A percentile compares a stretch with the other conserved stretches of the same genome.
phyloP scores from a whole-genome alignment of 257 asterid species.

The Nemophila menziesii region DNA sequence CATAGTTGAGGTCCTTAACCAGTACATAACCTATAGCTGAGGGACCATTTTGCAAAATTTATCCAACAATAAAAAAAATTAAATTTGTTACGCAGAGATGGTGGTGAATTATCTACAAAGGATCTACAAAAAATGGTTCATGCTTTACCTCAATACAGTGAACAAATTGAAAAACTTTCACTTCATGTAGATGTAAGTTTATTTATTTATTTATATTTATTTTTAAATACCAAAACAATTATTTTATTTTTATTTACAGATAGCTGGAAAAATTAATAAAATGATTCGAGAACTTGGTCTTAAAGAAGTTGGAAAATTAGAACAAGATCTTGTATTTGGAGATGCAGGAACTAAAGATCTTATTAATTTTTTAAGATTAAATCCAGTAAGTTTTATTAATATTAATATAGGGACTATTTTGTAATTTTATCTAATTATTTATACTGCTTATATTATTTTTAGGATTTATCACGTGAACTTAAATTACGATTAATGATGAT shows the following conservation, averaged over 20 bases:
- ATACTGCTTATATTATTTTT: conserved; percentile 18
- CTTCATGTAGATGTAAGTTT: conserved; percentile 98
- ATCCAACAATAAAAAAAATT: too few relatives aligned
- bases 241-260: conserved; percentile 29
- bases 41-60: too few relatives aligned
- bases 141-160: conserved; percentile 98
- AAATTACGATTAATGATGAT: conserved; percentile 93
- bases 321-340: conserved; percentile 97
- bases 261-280: conserved; percentile 82
- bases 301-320: conserved; percentile 87
- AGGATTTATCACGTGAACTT: conserved; percentile 81
- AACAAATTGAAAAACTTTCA: conserved; percentile 97
- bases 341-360: conserved; percentile 94
- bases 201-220: too few relatives aligned
- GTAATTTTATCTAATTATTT: neutral
- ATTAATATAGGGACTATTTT: too few relatives aligned
- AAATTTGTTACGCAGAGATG: too few relatives aligned
- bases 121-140: conserved; percentile 99
- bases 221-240: neutral
- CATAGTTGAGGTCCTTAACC: too few relatives aligned
- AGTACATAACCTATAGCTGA: too few relatives aligned
- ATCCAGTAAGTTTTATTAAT: conserved; percentile 42
- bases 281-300: conserved; percentile 71
- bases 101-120: conserved; percentile 80
- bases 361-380: conserved; percentile 67